Base-by-base conservation (phyloP, 768 basidiomycete genomes). In the Tricholoma matsutake region DNA sequence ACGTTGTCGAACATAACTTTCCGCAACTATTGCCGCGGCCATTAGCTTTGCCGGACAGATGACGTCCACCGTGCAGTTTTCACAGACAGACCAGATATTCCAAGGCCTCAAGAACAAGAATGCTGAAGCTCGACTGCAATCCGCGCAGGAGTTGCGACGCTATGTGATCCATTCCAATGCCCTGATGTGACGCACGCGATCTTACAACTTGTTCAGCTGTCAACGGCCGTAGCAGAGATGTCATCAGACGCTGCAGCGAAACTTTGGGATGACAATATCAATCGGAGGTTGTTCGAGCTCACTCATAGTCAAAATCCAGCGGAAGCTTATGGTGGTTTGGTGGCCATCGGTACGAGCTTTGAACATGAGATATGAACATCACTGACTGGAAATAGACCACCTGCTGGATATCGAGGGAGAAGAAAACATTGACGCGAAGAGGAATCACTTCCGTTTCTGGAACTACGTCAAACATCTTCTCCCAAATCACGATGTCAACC, bases 381-480 rank as follows among this genome's bases (percentile, higher is more conserved):
- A 13, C 53, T 25, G 14, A 35, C 6, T 8, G 58, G 37, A 51
- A 35, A 32, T 62, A 81, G 93, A 94, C 69, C 82, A 89, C 68
- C 81, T 96, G 7, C 80, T 95, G 51, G 86, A 87, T 54, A 83
- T 86, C 52, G 89, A 91, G 41, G 84, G 84, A 34, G 92, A 92
- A 73, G 91, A 92, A 72, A 86, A 86, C 8, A 85, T 92, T 54
- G 90, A 93, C 71, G 88, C 89, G 45, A 91, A 88, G 68, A 80
- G 86, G 41, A 87, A 90, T 64, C 84, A 92, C 39, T 94, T 91
- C 74, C 86, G 92, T 55, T 88, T 96, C 72, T 93, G 89, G 78
- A 92, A 93, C 75, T 96, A 97, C 76, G 89, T 97, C 74, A 93
- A 94, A 71, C 86, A 91, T 43, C 83, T 96, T n/a, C 82, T 97